Evolutionary conservation across 257 asterid genomes (phyloP), one percentile per base, ranked within the genome.

Genomic region (Solanum habrochaites): DNA sequence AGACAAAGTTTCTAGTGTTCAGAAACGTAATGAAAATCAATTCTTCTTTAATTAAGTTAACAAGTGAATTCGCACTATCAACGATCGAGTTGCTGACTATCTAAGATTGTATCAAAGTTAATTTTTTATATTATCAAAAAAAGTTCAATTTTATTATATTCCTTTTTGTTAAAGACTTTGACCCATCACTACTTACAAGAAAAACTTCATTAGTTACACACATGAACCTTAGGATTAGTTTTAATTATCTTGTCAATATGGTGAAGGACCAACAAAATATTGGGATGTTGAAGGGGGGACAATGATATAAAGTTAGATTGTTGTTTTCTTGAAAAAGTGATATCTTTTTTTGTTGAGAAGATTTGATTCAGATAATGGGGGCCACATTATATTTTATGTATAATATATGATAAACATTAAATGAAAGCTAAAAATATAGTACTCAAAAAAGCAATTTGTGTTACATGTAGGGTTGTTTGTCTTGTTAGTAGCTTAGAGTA

Each of bases 301-400:
- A 80, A 29, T 80, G 67, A 80, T 45, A 80, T 25, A 47, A 80
- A 80, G 67, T 80, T 47, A 16, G 27, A 80, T 27, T 80, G 42
- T 80, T 47, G 27, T 80, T 80, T 80, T 47, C 84, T 80, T 47
- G 67, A 47, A 80, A 80, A 80, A 9, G 67, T 37, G 27, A 80
- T 80, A 27, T 27, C 40, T 80, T 27, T 80, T 69, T 27, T 47
- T 29, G n/a, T 20, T 4, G 42, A 80, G 40, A 80, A 80, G 67
- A 80, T 80, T 80, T 80, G 67, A 80, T 80, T 80, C 67, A 2
- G 67, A 80, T 43, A 31, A 77, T 29, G 67, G 66, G 84, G 85
- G 11, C 85, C 67, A 80, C 58, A n/a, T 40, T 39, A 23, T 45
- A 23, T 75, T 47, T 56, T 23, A 25, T 43, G 14, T 77, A n/a